Evolutionary conservation across 768 basidiomycete species (phyloP).

Genomic region (Podaxis pistillaris): DNA sequence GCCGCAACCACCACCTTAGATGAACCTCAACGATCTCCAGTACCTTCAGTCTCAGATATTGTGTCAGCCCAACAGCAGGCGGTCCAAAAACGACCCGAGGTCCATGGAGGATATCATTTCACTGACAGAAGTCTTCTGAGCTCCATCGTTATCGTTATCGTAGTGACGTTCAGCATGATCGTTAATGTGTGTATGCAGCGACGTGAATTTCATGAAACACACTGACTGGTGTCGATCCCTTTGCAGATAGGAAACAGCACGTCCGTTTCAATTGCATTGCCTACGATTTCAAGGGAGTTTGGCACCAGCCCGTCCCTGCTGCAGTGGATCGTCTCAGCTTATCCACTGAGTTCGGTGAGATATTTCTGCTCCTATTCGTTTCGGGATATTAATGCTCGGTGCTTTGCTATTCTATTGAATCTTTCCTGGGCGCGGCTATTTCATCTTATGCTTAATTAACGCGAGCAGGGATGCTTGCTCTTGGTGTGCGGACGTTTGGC

Average conservation of each 20-base stretch:
- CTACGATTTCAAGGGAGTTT: slow-evolving; percentile 50
- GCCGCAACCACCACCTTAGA: not conserved
- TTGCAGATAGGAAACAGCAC: slow-evolving; percentile 42
- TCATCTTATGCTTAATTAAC: not conserved
- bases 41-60: not conserved
- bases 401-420: not conserved
- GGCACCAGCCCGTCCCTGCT: slow-evolving; percentile 48
- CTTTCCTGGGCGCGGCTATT: not conserved
- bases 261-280: slow-evolving; percentile 49
- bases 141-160: slow-evolving; percentile 24
- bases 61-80: not conserved
- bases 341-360: slow-evolving; percentile 60
- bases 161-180: slow-evolving; percentile 40
- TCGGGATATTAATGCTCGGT: not conserved
- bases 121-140: not conserved
- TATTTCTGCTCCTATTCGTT: not conserved
- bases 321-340: slow-evolving; percentile 69
- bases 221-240: not conserved
- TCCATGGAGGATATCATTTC: not conserved
- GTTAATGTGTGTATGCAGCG: slow-evolving; percentile 27
- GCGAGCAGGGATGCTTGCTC: slow-evolving; percentile 85
- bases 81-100: not conserved
- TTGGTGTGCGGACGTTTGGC: slow-evolving; percentile 75
- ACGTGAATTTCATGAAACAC: too few species aligned
- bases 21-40: not conserved